Base-by-base conservation (phyloP, 257 asterid species). In the Fraxinus anomala region DNA sequence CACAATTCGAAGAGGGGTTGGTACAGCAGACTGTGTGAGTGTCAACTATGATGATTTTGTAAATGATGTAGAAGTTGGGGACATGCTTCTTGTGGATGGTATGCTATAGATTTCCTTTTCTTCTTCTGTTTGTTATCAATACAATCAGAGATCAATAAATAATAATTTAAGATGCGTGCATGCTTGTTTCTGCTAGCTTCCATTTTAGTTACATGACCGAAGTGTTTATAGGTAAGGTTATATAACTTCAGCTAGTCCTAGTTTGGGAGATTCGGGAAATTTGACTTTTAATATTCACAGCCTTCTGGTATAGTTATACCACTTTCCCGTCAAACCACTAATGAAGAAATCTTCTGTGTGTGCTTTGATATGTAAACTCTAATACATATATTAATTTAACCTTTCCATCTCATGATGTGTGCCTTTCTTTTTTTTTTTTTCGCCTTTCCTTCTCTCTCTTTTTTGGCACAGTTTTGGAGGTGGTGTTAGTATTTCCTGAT, bases 1-100 rank as follows among this genome's bases (percentile, higher is more conserved):
- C 88, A 96, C 99, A 74, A 96, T 96, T 86, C 88, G 56, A 80
- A 92, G 99, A 85, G 98, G 98, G 83, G 97, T 96, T 80, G 97
- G 99, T 82, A 89, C 97, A 49, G 84, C 90, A 75, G 97, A 92
- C 61, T 86, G 91, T 49, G 99, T 96, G 85, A 96, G 99, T 74
- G 99, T 96, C 77, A 96, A 96, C 89, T 96, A 96, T 82, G 99
- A 96, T 79, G 99, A 96, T 89, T 96, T 96, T 81, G 97, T 96
- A 70, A 94, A 91, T 84, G 99, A 96, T 26, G 98, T 96, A 17
- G 99, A 92, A 84, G 92, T 61, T 30, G 97, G 98, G 65, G 99
- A 95, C 86, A 93, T 91, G 95, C 95, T 96, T 84, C 98, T 96
- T 37, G 98, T 96, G 81, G 98, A 93, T 92, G 98, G 99, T 96